Evolutionary conservation across 768 basidiomycete species (phyloP), one percentile per base, ranked within the genome.

Genomic region (Coprinopsis cinerea): DNA sequence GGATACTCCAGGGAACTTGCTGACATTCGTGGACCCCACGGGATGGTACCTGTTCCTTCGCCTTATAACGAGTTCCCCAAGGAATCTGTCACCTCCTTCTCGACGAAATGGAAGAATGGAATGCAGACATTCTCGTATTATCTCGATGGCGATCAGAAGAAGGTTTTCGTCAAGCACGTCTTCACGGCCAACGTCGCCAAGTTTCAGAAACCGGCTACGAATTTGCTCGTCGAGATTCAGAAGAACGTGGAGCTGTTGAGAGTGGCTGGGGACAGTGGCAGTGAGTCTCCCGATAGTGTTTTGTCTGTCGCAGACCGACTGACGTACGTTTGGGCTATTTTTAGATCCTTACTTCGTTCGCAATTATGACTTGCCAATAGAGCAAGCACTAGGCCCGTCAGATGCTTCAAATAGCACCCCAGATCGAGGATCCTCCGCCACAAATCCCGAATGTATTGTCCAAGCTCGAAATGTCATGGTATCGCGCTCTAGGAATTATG

Each of bases 141-240:
- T 20, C 51, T 65, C 28, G 52, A 45, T 20, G 54, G 52, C 1
- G 44, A 6, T 15, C n/a, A 36, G 2, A 37, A 44, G 15, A 47
- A 45, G 13, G 61, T 61, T 2, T 59, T 40, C 15, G 61, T 71
- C 14, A 64, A 66, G 20, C 78, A 80, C 49, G 51, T 81, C 36
- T 80, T 78, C 53, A 75, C 74, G 0, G 64, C 74, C n/a, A 80
- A 80, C 51, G 53, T 63, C 14, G 55, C 59, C n/a, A 26, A 45
- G 2, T 58, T 77, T 39, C 78, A 80, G 55, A 47, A 34, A 39
- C 63, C 65, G 1, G 67, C 76, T 11, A 67, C 67, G 1, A 47
- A 39, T 4, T 55, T 78, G 24, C 59, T 80, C 3, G 55, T 60
- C 20, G 57, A 57, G 13, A 64, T 80, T 13, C 78, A 81, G 55